Evolutionary conservation across 208 protist species (phyloP).

Genomic region (Endotrypanum monterogeii): DNA sequence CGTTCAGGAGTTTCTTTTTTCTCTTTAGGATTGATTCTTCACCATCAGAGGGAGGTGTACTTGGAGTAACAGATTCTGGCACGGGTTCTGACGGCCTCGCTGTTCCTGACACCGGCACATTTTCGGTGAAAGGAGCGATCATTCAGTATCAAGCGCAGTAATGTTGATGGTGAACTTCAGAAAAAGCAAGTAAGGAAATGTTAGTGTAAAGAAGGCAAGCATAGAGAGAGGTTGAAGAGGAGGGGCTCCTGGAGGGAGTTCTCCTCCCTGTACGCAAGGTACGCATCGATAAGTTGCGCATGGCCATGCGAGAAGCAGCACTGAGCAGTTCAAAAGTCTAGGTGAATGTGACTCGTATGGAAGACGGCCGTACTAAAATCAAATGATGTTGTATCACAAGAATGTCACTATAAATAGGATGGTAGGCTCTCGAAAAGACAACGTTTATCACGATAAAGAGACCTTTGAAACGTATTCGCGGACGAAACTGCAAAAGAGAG

Average conservation of each 20-base stretch:
- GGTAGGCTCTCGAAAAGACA: no score
- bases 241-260: neutral
- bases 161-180: neutral
- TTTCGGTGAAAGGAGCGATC: neutral
- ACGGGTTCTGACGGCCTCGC: neutral
- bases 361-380: neutral
- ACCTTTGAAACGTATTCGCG: no score
- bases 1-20: constrained; percentile 58
- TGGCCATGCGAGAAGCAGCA: neutral
- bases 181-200: neutral
- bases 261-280: neutral
- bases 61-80: neutral
- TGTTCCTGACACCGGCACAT: neutral
- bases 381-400: neutral
- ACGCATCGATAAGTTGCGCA: no score
- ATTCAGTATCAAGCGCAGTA: neutral
- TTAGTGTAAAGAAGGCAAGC: neutral
- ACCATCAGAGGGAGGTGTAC: neutral
- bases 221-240: neutral
- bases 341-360: neutral
- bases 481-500: no score
- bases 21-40: constrained; percentile 18
- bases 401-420: neutral
- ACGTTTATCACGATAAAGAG: neutral
- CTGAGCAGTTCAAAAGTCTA: neutral